Evolutionary conservation across 768 basidiomycete genomes (phyloP).

Genomic region (Paxillus involutus): DNA sequence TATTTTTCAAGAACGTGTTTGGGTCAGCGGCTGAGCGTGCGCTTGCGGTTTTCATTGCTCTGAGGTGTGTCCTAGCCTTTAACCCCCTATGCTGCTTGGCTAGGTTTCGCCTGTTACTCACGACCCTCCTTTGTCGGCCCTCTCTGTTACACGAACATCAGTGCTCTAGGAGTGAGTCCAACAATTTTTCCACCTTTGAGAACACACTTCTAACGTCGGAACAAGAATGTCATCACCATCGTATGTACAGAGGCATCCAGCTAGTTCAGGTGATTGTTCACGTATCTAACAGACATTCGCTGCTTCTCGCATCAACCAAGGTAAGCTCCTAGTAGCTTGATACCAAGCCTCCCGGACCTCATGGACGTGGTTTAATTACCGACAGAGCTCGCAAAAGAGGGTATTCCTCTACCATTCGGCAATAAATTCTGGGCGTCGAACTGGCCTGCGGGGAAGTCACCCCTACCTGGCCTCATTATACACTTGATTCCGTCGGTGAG

Average conservation of each 20-base stretch:
- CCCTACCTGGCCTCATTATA: slow-evolving; percentile 54
- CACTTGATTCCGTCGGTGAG: slow-evolving; percentile 53
- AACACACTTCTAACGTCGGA: background rate
- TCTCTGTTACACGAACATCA: too few relatives aligned
- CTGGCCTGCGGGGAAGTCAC: slow-evolving; percentile 59
- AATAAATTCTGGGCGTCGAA: slow-evolving; percentile 63
- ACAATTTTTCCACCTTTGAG: background rate
- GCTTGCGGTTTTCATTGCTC: slow-evolving; percentile 53
- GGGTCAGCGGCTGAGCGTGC: slow-evolving; percentile 51
- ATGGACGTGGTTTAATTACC: too few relatives aligned
- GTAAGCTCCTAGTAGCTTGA: too few relatives aligned
- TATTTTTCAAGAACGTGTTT: slow-evolving; percentile 62
- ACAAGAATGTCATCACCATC: slow-evolving; percentile 33
- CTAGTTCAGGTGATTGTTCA: background rate
- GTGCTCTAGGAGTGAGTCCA: slow-evolving; percentile 35
- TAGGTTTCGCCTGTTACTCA: too few relatives aligned
- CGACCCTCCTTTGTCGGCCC: too few relatives aligned
- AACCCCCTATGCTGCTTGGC: too few relatives aligned
- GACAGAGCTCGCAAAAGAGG: slow-evolving; percentile 65
- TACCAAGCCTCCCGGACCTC: too few relatives aligned
- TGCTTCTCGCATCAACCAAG: slow-evolving; percentile 53
- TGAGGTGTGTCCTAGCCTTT: too few relatives aligned
- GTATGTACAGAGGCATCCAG: slow-evolving; percentile 12
- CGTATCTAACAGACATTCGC: slow-evolving; percentile 45
- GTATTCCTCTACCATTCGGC: slow-evolving; percentile 57